Conservation (phyloP, 106 monocot species). For the Triglochin maritima region DNA sequence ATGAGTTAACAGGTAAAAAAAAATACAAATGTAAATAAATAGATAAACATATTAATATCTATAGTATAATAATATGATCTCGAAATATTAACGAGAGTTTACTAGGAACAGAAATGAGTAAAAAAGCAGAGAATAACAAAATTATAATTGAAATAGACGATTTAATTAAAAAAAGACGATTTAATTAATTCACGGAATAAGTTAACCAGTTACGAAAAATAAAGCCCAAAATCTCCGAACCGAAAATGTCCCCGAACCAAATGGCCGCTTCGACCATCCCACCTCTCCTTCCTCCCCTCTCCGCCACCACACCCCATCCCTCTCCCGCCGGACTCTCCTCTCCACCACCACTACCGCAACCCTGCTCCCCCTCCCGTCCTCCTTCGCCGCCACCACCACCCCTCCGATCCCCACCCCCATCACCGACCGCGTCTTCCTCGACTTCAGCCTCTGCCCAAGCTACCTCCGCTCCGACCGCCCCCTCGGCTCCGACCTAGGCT, state of each 20-base stretch:
- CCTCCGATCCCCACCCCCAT: slow-evolving; percentile 15
- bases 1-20: too few species aligned
- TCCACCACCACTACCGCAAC: slow-evolving; percentile 4
- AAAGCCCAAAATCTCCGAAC: not conserved
- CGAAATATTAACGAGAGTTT: too few species aligned
- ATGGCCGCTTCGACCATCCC: slow-evolving; percentile 18
- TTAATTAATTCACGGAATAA: too few species aligned
- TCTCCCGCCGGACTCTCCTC: slow-evolving; percentile 4
- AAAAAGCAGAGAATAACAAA: too few species aligned
- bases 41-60: too few species aligned
- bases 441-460: slow-evolving; percentile 81
- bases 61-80: too few species aligned
- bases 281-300: slow-evolving; percentile 7
- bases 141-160: too few species aligned
- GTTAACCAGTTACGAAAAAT: too few species aligned
- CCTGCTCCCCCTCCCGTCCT: slow-evolving; percentile 3
- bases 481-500: slow-evolving; percentile 36
- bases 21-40: too few species aligned
- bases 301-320: slow-evolving; percentile 20
- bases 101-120: too few species aligned
- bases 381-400: slow-evolving; percentile 4
- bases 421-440: slow-evolving; percentile 82
- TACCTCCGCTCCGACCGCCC: slow-evolving; percentile 69
- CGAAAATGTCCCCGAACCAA: slow-evolving; percentile 2
- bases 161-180: too few species aligned